phyloP scores from a whole-genome alignment of 805 yeast genomes.

The Metschnikowia lunata region DNA sequence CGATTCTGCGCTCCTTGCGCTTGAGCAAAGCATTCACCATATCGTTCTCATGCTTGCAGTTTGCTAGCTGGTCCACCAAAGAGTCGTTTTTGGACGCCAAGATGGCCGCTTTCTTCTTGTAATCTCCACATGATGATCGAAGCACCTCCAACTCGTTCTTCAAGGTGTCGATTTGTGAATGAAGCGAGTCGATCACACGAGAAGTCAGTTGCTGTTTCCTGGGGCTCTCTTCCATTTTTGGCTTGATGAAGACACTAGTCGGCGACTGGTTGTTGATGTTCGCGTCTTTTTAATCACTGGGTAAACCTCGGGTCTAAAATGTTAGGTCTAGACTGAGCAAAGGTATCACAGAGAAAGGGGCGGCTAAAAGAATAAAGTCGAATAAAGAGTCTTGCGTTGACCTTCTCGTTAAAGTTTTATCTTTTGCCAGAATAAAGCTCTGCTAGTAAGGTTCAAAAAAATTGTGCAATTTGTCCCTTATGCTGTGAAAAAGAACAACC shows the following conservation, averaged over 20 bases:
- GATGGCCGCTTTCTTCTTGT: slow-evolving; percentile 49
- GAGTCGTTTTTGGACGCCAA: slow-evolving; percentile 47
- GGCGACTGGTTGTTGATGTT: no score
- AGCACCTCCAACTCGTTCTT: slow-evolving; percentile 44
- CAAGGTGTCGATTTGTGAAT: slow-evolving; percentile 38
- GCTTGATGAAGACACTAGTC: no score
- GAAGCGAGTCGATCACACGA: slow-evolving; percentile 51
- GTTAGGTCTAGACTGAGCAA: neutral
- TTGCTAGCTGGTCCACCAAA: slow-evolving; percentile 60
- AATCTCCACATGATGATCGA: slow-evolving; percentile 40
- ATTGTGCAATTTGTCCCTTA: no score
- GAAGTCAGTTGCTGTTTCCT: slow-evolving; percentile 23
- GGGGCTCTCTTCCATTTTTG: slow-evolving; percentile 19
- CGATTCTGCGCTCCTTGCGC: slow-evolving; percentile 65
- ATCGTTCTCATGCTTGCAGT: slow-evolving; percentile 73
- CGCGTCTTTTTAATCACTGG: no score
- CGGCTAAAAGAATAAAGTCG: neutral
- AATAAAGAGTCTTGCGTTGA: slow-evolving; percentile 7
- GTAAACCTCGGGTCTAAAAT: no score
- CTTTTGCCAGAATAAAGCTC: no score
- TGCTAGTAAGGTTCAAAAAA: no score
- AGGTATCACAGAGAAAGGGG: no score
- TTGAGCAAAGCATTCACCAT: slow-evolving; percentile 63
- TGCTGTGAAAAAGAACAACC: slow-evolving; percentile 4
- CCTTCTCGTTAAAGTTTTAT: slow-evolving; percentile 1